A percentile compares a stretch with the other conserved stretches of the same genome.
These are phyloP conservation scores for Leucogyrophana mollusca DNA, from an alignment of 768 basidiomycete genomes.

Conservation along the genomic window DNA sequence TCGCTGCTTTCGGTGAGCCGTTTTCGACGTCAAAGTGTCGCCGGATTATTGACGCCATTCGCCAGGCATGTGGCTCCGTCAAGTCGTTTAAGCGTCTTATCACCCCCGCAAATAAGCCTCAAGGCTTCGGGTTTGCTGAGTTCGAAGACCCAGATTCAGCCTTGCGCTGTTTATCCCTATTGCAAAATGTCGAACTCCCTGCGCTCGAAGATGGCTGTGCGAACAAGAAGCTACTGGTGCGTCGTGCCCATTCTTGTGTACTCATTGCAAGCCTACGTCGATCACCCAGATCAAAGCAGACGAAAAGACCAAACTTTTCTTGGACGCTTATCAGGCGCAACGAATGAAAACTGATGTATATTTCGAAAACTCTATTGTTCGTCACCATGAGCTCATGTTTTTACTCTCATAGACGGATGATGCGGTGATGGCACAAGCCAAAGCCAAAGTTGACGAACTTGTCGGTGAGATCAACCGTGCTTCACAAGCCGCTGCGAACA, in stretches of 20 bases:
- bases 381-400: background rate
- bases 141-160: constrained; percentile 94
- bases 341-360: constrained; percentile 82
- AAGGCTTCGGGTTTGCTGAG: constrained; percentile 97
- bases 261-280: constrained; percentile 39
- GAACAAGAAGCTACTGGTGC: constrained; percentile 68
- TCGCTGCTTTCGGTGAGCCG: constrained; percentile 71
- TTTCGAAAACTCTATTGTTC: constrained; percentile 8
- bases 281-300: constrained; percentile 85
- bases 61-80: constrained; percentile 85
- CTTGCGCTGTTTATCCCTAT: constrained; percentile 64
- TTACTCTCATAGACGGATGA: constrained; percentile 63
- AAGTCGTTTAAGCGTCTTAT: constrained; percentile 91
- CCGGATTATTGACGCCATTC: background rate
- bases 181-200: constrained; percentile 64
- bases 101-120: constrained; percentile 89
- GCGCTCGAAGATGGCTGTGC: constrained; percentile 59
- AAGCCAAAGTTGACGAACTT: constrained; percentile 60
- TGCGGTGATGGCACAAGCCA: constrained; percentile 57
- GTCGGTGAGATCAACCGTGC: constrained; percentile 70
- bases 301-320: constrained; percentile 86
- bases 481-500: constrained; percentile 74
- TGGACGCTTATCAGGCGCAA: constrained; percentile 82
- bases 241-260: constrained; percentile 28
- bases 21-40: background rate